phyloP scores from a whole-genome alignment of 2,329 filamentous ascomycete genomes.

The Plenodomus lindquistii region DNA sequence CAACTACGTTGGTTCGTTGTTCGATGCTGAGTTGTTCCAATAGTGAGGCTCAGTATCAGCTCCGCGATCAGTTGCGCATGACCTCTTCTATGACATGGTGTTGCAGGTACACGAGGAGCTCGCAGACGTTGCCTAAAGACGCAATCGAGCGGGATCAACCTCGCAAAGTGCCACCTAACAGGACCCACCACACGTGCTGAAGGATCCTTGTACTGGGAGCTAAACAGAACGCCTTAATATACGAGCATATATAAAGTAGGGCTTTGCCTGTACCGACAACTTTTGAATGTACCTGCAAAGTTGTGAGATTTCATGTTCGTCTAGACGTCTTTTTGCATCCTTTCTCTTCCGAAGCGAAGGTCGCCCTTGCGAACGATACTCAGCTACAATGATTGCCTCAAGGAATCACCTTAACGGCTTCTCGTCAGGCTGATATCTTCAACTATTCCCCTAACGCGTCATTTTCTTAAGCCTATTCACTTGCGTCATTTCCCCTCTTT shows the following conservation, averaged over 20 bases:
- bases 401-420: not conserved
- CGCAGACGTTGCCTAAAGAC: constrained; percentile 4
- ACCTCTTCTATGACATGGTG: not conserved
- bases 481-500: not conserved
- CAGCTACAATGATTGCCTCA: not conserved
- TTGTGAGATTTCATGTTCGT: not conserved
- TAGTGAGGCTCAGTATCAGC: too few species aligned
- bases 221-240: not conserved
- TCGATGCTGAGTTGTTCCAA: too few species aligned
- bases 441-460: not conserved
- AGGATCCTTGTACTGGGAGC: not conserved
- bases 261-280: not conserved
- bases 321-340: not conserved
- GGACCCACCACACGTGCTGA: not conserved
- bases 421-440: too few species aligned
- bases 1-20: too few species aligned
- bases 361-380: not conserved
- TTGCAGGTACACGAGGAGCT: not conserved
- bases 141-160: constrained; percentile 1
- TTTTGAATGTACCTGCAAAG: not conserved
- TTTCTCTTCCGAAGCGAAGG: not conserved
- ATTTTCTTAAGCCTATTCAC: not conserved
- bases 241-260: not conserved
- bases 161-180: not conserved
- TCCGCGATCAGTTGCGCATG: too few species aligned